Evolutionary conservation across 2,329 filamentous ascomycete species (phyloP), one percentile per base, ranked within the genome.

Genomic region (Samsoniella hepiali): DNA sequence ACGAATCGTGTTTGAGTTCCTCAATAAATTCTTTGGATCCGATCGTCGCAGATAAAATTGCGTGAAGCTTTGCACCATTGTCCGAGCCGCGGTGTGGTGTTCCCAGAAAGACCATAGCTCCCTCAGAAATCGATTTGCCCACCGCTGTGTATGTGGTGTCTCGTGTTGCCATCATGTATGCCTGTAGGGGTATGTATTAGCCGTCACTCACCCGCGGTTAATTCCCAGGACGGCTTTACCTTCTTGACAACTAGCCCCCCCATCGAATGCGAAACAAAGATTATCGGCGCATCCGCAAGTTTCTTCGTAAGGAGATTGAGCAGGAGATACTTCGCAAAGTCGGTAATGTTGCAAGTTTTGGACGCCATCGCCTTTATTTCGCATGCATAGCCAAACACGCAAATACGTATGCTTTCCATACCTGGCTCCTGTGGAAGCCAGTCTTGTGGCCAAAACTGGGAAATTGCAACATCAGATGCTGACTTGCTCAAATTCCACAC

Each of bases 401-500:
- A 58, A 38, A 58, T 36, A 0, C 56, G 56, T 36, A 49, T n/a
- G 3, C 11, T 58, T 38, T 58, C 10, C 56, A 58, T 34, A 5
- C 56, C 42, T 27, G 56, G 31, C 42, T 58, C 56, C 6, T 49
- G 56, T 5, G 56, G 56, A 38, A 58, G 56, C 56, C 56, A 58
- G 31, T 15, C 3, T 38, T 50, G 31, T 27, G 56, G 56, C 56
- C 56, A 58, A 22, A 49, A 58, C 56, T 58, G 17, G 22, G 4
- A 31, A 34, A 32, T 13, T 29, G 8, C 32, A 5, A 32, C 32
- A 29, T 36, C 32, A 45, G 17, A 34, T 15, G 36, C 34, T 32
- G 9, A 44, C 27, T 34, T 10, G 38, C 9, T 29, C 5, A 31
- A 8, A 29, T n/a, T 45, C 17, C n/a, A n/a, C n/a, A n/a, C n/a